Percentiles rank a stretch among this genome's conserved stretches.
phyloP scores from a whole-genome alignment of 2,329 filamentous ascomycete genomes.

The Neospermospora avenae region DNA sequence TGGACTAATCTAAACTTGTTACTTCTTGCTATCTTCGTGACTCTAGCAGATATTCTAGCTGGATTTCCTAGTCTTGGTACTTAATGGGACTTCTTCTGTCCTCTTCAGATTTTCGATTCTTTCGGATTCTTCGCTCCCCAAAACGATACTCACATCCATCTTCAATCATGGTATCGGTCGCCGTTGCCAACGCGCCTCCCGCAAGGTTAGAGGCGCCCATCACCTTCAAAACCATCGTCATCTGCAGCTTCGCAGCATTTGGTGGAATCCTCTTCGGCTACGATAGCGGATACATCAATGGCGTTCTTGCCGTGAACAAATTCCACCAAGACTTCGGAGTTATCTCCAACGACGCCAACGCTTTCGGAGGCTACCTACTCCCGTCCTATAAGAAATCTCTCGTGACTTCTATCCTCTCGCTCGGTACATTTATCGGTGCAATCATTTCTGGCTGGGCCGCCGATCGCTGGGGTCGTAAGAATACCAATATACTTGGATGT shows the following conservation, averaged over 20 bases:
- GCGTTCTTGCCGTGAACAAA: conserved; percentile 4
- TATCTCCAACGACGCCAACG: background rate
- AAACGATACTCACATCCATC: background rate
- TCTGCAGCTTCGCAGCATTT: conserved; percentile 34
- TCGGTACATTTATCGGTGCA: conserved; percentile 59
- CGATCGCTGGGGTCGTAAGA: conserved; percentile 38
- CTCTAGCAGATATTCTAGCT: background rate
- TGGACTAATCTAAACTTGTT: background rate
- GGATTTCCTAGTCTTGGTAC: background rate
- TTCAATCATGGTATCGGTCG: background rate
- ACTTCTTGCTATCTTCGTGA: background rate
- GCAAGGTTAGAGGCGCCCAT: background rate
- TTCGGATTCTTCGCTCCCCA: background rate
- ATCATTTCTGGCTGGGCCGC: conserved; percentile 39
- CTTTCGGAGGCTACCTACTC: background rate
- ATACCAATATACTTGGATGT: conserved; percentile 21
- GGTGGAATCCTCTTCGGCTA: conserved; percentile 6
- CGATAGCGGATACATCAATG: conserved; percentile 8
- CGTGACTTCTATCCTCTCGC: conserved; percentile 6
- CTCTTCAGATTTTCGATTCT: background rate
- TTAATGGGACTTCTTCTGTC: background rate
- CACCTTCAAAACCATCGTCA: conserved; percentile 43
- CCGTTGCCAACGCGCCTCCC: background rate
- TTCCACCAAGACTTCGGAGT: conserved; percentile 4
- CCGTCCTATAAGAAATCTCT: conserved; percentile 1